Evolutionary conservation across 371 early-diverging fungal genomes (phyloP), one percentile per base, ranked within the genome.

Genomic region (Rhizomucor pusillus): DNA sequence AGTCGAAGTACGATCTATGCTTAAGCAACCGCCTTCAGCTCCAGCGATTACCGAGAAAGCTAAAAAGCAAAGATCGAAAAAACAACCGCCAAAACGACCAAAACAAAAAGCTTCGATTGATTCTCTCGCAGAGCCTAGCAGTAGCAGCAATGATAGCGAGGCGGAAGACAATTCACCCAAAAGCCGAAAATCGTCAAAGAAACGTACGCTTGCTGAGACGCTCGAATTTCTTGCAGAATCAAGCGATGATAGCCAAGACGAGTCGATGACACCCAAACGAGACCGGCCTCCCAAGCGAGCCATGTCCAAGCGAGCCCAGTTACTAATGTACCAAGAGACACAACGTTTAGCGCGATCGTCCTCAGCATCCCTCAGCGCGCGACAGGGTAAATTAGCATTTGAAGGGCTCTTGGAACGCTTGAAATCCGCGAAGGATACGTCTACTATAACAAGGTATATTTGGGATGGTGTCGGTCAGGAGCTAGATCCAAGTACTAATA

Each of bases 271-370:
- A 14, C 16, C 37, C 0, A 47, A 43, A 19, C 25, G 43, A 10
- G 22, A 59, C 12, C 47, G 55, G 40, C 55, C 55, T 3, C 37
- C 47, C 14, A 55, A 47, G 29, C 55, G 53, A 4, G 34, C 35
- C 33, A 44, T 59, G 23, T 61, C 62, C 1, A 54, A 51, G 24
- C 54, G 61, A 35, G 64, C 63, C 2, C 43, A 55, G 43, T n/a
- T 58, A 29, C 52, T 57, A 11, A 61, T 68, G 58, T 58, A 61
- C 29, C 47, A 53, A 36, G 64, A 68, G 43, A 61, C 47, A 11
- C 63, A 62, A 29, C 63, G 67, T 1, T 20, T 63, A 20, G 44
- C 52, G 4, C 63, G 67, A 33, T 37, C 54, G 19, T 5, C 29
- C 3, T 29, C 29, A 29, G 29, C 29, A 29, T 29, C 29, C 3